A percentile compares a stretch with the other conserved stretches of the same genome.
phyloP scores from a whole-genome alignment of 495 filamentous ascomycete genomes.

The Penicillium fimorum region DNA sequence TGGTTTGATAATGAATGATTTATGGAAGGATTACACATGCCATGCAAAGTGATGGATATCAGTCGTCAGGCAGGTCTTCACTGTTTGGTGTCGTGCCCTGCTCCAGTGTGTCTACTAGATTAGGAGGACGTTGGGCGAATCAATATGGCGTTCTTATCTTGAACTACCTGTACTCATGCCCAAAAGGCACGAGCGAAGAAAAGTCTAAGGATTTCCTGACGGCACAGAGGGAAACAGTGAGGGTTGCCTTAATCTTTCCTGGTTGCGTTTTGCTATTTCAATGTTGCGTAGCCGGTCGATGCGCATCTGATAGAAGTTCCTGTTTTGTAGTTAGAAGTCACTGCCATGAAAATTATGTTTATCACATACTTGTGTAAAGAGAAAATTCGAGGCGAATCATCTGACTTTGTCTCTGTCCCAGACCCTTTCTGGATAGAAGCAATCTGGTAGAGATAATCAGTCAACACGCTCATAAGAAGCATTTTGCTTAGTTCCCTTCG shows the following conservation, averaged over 20 bases:
- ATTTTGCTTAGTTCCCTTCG: not conserved
- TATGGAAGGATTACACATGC: not conserved
- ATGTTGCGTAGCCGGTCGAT: constrained; percentile 73
- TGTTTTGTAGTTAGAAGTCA: constrained; percentile 31
- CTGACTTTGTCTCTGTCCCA: constrained; percentile 29
- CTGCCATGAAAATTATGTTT: not conserved
- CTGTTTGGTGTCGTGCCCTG: not conserved
- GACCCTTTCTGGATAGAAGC: constrained; percentile 36
- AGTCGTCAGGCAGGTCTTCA: too few species aligned
- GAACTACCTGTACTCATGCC: not conserved
- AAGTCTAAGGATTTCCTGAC: constrained; percentile 54
- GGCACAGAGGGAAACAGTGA: constrained; percentile 82
- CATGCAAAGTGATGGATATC: not conserved
- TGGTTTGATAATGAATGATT: not conserved
- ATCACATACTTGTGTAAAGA: constrained; percentile 72
- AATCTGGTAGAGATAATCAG: constrained; percentile 26
- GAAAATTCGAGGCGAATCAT: constrained; percentile 71
- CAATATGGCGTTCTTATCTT: not conserved
- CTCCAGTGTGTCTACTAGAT: not conserved
- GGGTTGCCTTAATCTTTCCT: constrained; percentile 76
- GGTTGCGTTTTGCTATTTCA: constrained; percentile 78
- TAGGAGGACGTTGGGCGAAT: not conserved
- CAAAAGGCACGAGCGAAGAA: not conserved
- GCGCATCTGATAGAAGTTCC: constrained; percentile 83
- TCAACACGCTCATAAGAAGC: not conserved